Evolutionary conservation across 169 alveolate species (phyloP).

Genomic region (Eimeria mitis): DNA sequence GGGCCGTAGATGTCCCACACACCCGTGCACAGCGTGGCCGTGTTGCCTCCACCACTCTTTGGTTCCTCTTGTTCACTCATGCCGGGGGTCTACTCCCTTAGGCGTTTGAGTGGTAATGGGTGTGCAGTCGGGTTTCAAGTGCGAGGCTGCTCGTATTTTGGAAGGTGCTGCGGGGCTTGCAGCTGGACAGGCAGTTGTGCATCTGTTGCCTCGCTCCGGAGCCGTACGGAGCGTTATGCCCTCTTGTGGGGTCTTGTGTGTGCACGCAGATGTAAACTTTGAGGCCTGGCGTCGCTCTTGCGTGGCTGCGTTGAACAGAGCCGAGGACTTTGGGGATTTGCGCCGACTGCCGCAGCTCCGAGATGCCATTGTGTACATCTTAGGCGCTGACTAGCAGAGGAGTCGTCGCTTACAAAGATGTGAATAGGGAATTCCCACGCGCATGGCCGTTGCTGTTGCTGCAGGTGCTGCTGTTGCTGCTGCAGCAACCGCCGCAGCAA

Average conservation of each 20-base stretch:
- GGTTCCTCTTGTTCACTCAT: neutral
- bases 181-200: neutral
- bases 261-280: conserved; percentile 18
- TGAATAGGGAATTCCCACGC: conserved; percentile 26
- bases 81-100: neutral
- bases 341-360: conserved; percentile 67
- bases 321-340: conserved; percentile 53
- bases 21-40: neutral
- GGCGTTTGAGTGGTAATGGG: neutral
- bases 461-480: neutral
- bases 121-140: neutral
- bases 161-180: neutral
- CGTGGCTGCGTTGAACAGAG: conserved; percentile 65
- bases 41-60: neutral
- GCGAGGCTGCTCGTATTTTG: no score
- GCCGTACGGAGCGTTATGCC: neutral
- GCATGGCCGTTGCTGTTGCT: neutral
- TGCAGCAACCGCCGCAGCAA: neutral
- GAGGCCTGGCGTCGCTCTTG: conserved; percentile 60
- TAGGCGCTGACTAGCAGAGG: conserved; percentile 48
- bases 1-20: no score
- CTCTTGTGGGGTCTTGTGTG: neutral
- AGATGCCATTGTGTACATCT: conserved; percentile 60
- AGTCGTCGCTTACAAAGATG: neutral
- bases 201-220: neutral